These are phyloP conservation scores for Diplodia corticola DNA, from an alignment of 2,329 filamentous ascomycete genomes.

Conservation along the genomic window DNA sequence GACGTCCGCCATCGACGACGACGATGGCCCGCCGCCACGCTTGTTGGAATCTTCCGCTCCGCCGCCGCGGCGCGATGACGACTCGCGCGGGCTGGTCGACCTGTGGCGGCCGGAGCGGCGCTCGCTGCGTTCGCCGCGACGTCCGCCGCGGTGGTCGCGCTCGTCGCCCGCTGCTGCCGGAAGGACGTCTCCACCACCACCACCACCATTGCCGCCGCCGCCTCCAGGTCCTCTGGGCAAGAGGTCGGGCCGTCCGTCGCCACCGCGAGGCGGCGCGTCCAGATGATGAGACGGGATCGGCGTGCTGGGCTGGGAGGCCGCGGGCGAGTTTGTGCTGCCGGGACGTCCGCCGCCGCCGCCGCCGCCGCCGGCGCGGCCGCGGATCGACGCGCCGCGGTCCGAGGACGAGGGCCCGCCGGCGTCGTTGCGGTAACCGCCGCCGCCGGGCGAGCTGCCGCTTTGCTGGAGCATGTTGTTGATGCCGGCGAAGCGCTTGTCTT, in stretches of 20 bases:
- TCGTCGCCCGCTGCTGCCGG: neutral
- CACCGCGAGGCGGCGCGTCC: constrained; percentile 28
- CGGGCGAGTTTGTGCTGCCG: constrained; percentile 20
- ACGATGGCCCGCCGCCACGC: neutral
- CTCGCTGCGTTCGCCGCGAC: constrained; percentile 5
- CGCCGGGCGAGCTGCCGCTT: neutral
- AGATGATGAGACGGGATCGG: constrained; percentile 28
- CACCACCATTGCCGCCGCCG: neutral
- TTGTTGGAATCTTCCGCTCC: neutral
- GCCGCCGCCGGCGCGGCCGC: constrained; percentile 30
- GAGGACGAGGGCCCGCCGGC: constrained; percentile 23
- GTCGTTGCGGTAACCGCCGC: constrained; percentile 21
- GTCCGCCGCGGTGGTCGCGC: constrained; percentile 9
- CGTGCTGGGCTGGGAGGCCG: constrained; percentile 30
- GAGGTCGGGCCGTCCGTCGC: constrained; percentile 12
- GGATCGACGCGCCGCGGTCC: constrained; percentile 31
- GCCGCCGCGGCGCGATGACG: neutral
- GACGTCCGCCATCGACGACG: neutral
- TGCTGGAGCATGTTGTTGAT: constrained; percentile 22
- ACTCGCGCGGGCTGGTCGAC: constrained; percentile 11
- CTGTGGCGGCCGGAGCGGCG: constrained; percentile 13
- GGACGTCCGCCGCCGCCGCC: constrained; percentile 24
- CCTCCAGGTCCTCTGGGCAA: neutral
- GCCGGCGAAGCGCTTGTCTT: constrained; percentile 24
- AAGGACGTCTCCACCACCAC: neutral